Evolutionary conservation across 371 early-diverging fungal genomes (phyloP).

Genomic region (Mortierella sp.): DNA sequence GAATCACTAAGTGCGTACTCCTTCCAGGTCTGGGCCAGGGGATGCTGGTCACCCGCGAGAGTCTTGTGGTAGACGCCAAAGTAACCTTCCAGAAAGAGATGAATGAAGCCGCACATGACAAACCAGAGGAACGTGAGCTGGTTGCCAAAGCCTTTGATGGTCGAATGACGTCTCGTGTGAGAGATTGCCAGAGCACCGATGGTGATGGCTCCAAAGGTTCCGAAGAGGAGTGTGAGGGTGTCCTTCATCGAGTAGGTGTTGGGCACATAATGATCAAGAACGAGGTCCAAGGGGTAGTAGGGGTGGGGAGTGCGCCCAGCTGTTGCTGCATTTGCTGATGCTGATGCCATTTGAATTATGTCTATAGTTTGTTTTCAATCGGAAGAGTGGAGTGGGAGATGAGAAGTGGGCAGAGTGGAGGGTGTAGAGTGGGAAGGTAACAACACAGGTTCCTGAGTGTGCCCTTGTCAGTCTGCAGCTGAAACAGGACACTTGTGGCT

Average conservation of each 20-base stretch:
- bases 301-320: constrained; percentile 45
- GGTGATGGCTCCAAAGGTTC: constrained; percentile 50
- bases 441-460: too few species aligned
- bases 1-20: constrained; percentile 93
- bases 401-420: neutral
- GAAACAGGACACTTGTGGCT: too few species aligned
- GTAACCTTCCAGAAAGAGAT: constrained; percentile 90
- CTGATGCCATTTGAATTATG: neutral
- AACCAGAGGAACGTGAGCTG: constrained; percentile 82
- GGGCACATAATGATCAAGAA: constrained; percentile 65
- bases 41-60: constrained; percentile 70
- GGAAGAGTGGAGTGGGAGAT: too few species aligned
- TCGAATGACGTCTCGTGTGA: constrained; percentile 42
- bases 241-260: constrained; percentile 57
- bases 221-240: constrained; percentile 57
- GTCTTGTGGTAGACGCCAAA: constrained; percentile 73
- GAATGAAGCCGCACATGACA: constrained; percentile 78
- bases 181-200: constrained; percentile 39
- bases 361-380: too few species aligned
- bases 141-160: constrained; percentile 25
- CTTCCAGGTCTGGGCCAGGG: constrained; percentile 91
- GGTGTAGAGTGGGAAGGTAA: too few species aligned
- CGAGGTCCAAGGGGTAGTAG: constrained; percentile 64
- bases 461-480: too few species aligned
- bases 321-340: neutral